These are phyloP conservation scores for Begonia fuchsioides DNA, from an alignment of 306 rosid genomes.

Conservation along the genomic window DNA sequence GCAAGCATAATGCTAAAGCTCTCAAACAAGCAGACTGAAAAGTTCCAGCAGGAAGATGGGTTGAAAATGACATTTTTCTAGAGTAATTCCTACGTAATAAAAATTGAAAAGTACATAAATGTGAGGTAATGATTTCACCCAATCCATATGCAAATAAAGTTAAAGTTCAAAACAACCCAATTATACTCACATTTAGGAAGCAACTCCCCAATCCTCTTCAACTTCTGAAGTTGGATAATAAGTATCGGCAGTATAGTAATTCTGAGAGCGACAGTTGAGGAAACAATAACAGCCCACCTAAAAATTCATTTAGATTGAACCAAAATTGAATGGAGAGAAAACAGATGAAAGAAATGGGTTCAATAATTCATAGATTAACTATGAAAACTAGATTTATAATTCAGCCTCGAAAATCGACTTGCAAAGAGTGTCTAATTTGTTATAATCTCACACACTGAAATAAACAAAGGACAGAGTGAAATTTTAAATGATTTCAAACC, in stretches of 20 bases:
- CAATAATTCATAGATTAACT: neutral
- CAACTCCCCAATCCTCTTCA: conserved; percentile 38
- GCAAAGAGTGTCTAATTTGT: too few relatives aligned
- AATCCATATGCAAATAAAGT: too few relatives aligned
- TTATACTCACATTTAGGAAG: conserved; percentile 54
- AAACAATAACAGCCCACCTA: conserved; percentile 75
- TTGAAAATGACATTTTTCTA: too few relatives aligned
- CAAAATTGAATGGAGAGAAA: neutral
- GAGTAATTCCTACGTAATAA: too few relatives aligned
- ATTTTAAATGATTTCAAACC: too few relatives aligned
- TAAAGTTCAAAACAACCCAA: neutral
- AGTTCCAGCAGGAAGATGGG: too few relatives aligned
- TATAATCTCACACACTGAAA: too few relatives aligned
- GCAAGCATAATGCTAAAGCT: too few relatives aligned
- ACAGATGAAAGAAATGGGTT: neutral
- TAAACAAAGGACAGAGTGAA: too few relatives aligned
- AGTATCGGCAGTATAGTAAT: conserved; percentile 36
- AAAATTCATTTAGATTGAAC: conserved; percentile 1
- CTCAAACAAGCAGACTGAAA: too few relatives aligned
- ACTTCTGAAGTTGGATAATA: conserved; percentile 43
- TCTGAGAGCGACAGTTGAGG: conserved; percentile 68
- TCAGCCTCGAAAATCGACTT: neutral
- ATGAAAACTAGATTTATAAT: neutral
- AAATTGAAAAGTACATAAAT: too few relatives aligned
- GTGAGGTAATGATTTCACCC: too few relatives aligned